Conservation (phyloP, 2,329 filamentous ascomycete genomes). For the Fusarium nisikadoi region DNA sequence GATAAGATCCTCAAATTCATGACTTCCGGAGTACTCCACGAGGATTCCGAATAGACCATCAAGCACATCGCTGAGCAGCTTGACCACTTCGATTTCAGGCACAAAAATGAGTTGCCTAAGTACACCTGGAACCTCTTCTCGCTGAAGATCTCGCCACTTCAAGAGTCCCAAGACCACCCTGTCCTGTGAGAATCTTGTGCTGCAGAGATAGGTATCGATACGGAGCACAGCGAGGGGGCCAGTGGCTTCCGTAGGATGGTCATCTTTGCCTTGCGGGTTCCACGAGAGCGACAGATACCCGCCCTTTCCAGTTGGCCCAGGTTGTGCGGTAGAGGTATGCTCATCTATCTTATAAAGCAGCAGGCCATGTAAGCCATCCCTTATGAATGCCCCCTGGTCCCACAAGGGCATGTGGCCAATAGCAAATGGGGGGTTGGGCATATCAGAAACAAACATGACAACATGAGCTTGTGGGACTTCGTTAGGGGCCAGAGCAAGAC, state of each 20-base stretch:
- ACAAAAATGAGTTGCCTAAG: conserved; percentile 90
- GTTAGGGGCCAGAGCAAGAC: conserved; percentile 79
- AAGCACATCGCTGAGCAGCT: conserved; percentile 88
- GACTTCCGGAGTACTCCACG: conserved; percentile 89
- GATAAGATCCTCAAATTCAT: conserved; percentile 91
- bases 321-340: conserved; percentile 76
- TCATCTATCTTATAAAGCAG: conserved; percentile 94
- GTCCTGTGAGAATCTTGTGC: conserved; percentile 94
- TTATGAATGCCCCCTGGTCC: conserved; percentile 89
- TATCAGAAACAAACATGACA: conserved; percentile 88
- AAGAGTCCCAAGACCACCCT: conserved; percentile 84
- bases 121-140: conserved; percentile 76
- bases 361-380: conserved; percentile 83
- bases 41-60: conserved; percentile 92
- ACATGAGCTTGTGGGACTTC: conserved; percentile 87
- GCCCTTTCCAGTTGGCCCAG: conserved; percentile 74
- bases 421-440: conserved; percentile 88
- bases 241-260: conserved; percentile 78
- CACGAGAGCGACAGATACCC: conserved; percentile 90
- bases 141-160: conserved; percentile 82
- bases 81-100: conserved; percentile 97
- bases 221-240: conserved; percentile 83
- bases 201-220: conserved; percentile 88
- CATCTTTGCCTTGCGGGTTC: conserved; percentile 73
- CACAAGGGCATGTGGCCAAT: conserved; percentile 93